Conservation (phyloP, 1,284 basidiomycete species). For the Coniophora puteana region DNA sequence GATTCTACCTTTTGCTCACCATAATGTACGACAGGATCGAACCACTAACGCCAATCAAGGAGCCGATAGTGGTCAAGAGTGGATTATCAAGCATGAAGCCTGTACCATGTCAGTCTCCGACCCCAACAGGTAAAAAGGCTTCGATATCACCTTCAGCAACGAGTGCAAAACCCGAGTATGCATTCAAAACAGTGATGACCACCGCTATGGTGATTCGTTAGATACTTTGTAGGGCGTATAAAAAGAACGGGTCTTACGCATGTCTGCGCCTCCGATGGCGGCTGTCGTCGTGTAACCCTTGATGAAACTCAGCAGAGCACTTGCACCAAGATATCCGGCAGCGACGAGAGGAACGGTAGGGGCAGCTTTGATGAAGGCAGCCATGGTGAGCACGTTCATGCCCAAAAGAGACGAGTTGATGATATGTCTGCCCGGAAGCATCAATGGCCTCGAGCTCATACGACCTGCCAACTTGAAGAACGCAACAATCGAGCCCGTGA, state of each 20-base stretch:
- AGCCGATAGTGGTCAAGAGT: constrained; percentile 75
- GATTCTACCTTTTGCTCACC: constrained; percentile 40
- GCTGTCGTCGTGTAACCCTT: constrained; percentile 83
- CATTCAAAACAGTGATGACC: constrained; percentile 84
- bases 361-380: constrained; percentile 67
- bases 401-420: constrained; percentile 69
- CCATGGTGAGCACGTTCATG: constrained; percentile 68
- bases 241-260: constrained; percentile 57
- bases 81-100: constrained; percentile 87
- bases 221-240: background rate
- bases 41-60: constrained; percentile 81
- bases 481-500: constrained; percentile 83
- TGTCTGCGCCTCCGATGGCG: constrained; percentile 85
- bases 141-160: constrained; percentile 73
- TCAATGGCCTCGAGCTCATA: constrained; percentile 70
- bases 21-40: constrained; percentile 90
- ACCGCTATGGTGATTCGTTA: too few relatives aligned
- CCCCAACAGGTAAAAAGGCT: background rate
- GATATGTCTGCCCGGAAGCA: constrained; percentile 72
- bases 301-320: constrained; percentile 72
- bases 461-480: constrained; percentile 82
- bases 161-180: constrained; percentile 88
- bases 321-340: constrained; percentile 71
- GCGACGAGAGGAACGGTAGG: constrained; percentile 69
- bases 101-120: constrained; percentile 17